A percentile compares a stretch with the other conserved stretches of the same genome.
phyloP scores from a whole-genome alignment of 2,329 filamentous ascomycete genomes.

The Cercospora sojina region DNA sequence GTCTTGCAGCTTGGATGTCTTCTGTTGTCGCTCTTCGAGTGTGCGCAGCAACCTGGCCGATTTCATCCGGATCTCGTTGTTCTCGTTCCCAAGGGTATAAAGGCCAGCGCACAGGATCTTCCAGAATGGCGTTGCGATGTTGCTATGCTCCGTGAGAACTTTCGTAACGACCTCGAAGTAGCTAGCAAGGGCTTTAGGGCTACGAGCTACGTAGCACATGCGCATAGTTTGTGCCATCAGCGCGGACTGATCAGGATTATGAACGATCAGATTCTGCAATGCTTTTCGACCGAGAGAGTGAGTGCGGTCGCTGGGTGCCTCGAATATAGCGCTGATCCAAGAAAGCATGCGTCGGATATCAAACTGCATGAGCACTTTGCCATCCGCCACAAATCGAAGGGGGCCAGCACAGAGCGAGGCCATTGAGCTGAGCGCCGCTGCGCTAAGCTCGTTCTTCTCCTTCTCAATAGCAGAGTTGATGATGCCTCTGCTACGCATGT shows the following conservation, averaged over 20 bases:
- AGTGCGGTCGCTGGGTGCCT: slow-evolving; percentile 84
- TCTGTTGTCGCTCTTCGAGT: slow-evolving; percentile 73
- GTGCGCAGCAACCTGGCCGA: slow-evolving; percentile 77
- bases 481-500: slow-evolving; percentile 70
- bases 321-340: slow-evolving; percentile 96
- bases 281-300: slow-evolving; percentile 87
- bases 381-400: slow-evolving; percentile 83
- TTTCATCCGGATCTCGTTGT: slow-evolving; percentile 83
- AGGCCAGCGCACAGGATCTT: slow-evolving; percentile 83
- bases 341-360: slow-evolving; percentile 88
- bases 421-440: slow-evolving; percentile 92
- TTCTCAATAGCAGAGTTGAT: slow-evolving; percentile 92
- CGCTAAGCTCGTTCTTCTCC: slow-evolving; percentile 88
- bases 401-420: slow-evolving; percentile 81
- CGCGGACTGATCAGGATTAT: slow-evolving; percentile 84
- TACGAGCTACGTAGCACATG: slow-evolving; percentile 76
- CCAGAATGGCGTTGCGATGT: slow-evolving; percentile 85
- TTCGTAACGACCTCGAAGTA: slow-evolving; percentile 92
- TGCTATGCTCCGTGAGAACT: slow-evolving; percentile 76
- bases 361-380: slow-evolving; percentile 82
- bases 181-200: slow-evolving; percentile 80
- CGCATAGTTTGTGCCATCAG: slow-evolving; percentile 87
- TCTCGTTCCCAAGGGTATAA: slow-evolving; percentile 89
- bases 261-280: slow-evolving; percentile 81
- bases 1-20: slow-evolving; percentile 89